Evolutionary conservation across 1,139 yeast species (phyloP), one percentile per base, ranked within the genome.

Genomic region (Kodamaea sp.): DNA sequence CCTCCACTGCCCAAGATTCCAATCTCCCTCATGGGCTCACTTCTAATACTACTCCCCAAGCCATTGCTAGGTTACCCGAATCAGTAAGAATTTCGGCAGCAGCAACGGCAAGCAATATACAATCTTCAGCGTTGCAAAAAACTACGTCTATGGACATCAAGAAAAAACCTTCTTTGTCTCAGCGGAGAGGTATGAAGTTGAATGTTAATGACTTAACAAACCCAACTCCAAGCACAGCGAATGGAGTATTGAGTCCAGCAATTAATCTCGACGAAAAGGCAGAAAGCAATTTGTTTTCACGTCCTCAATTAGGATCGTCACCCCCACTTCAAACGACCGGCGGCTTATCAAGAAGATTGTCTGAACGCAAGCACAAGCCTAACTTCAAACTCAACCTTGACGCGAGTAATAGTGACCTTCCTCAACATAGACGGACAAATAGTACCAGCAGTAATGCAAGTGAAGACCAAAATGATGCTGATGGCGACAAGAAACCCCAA

Each of bases 141-240:
- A 13, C 29, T 16, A 11, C 20, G 7, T 14, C 28, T 19, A 36
- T 39, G 29, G 66, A 56, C 7, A 35, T 59, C 6, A 62, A 61
- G 35, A 65, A 63, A 34, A 75, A 70, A 44, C 70, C 76, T 2
- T 72, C 83, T 1, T 58, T 79, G 24, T 76, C 83, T 2, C 80
- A 77, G 55, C 66, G 84, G 55, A 60, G 84, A 51, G 83, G 80
- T 2, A 63, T 76, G 75, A 73, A 73, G 39, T 48, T 76, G 31
- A 66, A 71, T 44, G 60, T 74, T 40, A 49, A 50, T 25, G 67
- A 67, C 13, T 37, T 69, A 27, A 50, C 47, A 26, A 34, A 29
- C 31, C 36, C 41, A 21, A 26, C 38, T 3, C 24, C 40, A 7
- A 9, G 24, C 10, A 34, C 33, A 10, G 16, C 14, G 2, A 16